These are phyloP conservation scores for Mortierella claussenii DNA, from an alignment of 192 early-diverging fungal genomes.

Conservation along the genomic window DNA sequence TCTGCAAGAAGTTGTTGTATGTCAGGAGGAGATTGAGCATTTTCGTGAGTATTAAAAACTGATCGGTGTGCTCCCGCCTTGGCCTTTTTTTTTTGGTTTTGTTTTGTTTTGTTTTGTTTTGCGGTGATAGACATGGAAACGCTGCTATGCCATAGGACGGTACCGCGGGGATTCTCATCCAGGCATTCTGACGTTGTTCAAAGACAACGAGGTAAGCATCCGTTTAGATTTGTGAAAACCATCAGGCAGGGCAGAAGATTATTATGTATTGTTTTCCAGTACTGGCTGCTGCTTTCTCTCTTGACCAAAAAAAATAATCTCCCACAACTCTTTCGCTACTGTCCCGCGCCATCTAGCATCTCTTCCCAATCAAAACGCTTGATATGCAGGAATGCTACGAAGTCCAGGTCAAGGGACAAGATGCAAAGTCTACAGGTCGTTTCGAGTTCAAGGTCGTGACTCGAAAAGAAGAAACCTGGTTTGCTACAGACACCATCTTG, in stretches of 20 bases:
- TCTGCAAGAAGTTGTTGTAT: no score
- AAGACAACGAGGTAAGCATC: slow-evolving; percentile 63
- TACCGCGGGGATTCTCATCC: slow-evolving; percentile 60
- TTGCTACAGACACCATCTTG: slow-evolving; percentile 58
- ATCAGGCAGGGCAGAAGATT: no score
- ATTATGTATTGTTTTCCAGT: no score
- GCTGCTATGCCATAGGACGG: slow-evolving; percentile 60
- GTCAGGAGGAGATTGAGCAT: no score
- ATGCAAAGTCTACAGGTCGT: slow-evolving; percentile 53
- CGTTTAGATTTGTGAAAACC: no score
- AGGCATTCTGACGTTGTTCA: slow-evolving; percentile 58
- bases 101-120: not conserved
- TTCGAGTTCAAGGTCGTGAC: slow-evolving; percentile 61
- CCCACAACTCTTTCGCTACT: no score
- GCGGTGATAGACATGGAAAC: slow-evolving; percentile 58
- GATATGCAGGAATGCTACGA: slow-evolving; percentile 60
- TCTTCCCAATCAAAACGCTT: slow-evolving; percentile 5
- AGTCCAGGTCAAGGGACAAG: slow-evolving; percentile 55
- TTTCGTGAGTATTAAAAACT: no score
- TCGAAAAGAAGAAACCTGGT: slow-evolving; percentile 57
- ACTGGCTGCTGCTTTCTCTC: no score
- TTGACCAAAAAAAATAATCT: no score
- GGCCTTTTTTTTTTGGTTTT: not conserved
- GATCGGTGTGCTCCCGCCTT: no score
- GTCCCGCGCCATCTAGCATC: slow-evolving; percentile 7